These are phyloP conservation scores for Asterochloris sp. DNA, from an alignment of 139 green algal species.

Conservation along the genomic window DNA sequence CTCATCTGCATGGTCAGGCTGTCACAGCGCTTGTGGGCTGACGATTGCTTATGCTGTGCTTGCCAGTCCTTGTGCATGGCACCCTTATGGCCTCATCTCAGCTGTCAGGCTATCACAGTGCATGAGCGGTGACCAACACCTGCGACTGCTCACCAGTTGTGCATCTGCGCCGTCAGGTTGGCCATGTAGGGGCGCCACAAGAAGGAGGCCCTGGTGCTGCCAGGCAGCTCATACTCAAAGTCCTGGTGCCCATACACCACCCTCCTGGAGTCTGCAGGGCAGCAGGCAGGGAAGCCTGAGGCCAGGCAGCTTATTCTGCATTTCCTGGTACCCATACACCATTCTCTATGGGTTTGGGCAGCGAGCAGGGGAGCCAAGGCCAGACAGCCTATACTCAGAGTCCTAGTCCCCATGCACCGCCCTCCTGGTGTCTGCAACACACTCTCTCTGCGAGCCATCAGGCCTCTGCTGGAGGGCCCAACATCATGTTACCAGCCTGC, in stretches of 20 bases:
- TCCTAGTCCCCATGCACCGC: slow-evolving; percentile 25
- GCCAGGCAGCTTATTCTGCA: slow-evolving; percentile 25
- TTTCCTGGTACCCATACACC: slow-evolving; percentile 24
- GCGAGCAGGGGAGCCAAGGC: not conserved
- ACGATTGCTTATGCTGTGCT: too few species aligned
- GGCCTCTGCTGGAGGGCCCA: too few species aligned
- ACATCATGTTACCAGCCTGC: too few species aligned
- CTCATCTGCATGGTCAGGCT: too few species aligned
- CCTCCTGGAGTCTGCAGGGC: slow-evolving; percentile 11
- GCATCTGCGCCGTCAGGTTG: slow-evolving; percentile 20
- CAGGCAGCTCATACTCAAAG: slow-evolving; percentile 29
- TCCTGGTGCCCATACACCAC: slow-evolving; percentile 28
- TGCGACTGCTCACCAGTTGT: slow-evolving; percentile 1
- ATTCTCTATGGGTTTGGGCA: slow-evolving; percentile 13
- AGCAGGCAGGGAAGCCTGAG: not conserved
- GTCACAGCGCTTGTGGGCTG: too few species aligned
- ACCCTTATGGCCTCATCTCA: too few species aligned
- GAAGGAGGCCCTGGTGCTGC: slow-evolving; percentile 20
- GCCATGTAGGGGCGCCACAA: slow-evolving; percentile 23
- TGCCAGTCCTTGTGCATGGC: too few species aligned
- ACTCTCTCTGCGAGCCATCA: too few species aligned
- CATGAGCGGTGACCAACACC: too few species aligned
- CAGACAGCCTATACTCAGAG: slow-evolving; percentile 28
- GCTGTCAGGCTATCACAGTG: too few species aligned
- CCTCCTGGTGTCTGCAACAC: not conserved